A percentile compares a stretch with the other conserved stretches of the same genome.
phyloP scores from a whole-genome alignment of 768 basidiomycete species.

The Mycena crocata region DNA sequence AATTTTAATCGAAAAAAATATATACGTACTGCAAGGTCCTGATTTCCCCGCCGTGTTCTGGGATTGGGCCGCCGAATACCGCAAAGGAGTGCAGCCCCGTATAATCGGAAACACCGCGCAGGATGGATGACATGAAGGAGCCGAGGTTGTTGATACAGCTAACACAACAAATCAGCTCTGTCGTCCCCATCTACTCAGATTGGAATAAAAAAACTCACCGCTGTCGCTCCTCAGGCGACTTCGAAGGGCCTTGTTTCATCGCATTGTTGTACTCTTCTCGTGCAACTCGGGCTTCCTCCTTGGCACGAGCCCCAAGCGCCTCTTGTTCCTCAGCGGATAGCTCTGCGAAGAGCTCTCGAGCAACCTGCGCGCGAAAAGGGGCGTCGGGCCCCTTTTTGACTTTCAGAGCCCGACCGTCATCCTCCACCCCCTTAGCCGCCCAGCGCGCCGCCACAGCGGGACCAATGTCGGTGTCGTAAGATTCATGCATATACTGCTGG shows the following conservation, averaged over 20 bases:
- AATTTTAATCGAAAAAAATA: neutral
- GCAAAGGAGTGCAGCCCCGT: neutral
- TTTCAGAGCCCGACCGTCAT: no score
- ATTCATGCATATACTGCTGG: slow-evolving; percentile 6
- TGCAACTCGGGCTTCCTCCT: neutral
- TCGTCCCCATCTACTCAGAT: neutral
- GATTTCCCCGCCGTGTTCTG: no score
- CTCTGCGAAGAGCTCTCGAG: slow-evolving; percentile 1
- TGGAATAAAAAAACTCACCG: neutral
- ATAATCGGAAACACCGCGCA: neutral
- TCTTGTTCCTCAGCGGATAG: slow-evolving; percentile 3
- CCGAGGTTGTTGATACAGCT: slow-evolving; percentile 7
- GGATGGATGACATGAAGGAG: neutral
- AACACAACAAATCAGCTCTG: neutral
- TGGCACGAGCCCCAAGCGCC: neutral
- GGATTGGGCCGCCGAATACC: neutral
- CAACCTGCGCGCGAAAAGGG: neutral
- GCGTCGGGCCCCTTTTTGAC: neutral
- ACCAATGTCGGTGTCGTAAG: neutral
- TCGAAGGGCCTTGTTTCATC: neutral
- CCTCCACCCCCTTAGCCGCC: no score
- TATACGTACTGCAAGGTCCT: neutral
- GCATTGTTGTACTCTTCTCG: neutral
- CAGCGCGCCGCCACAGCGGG: neutral
- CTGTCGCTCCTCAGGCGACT: neutral